Evolutionary conservation across 148 eudicot species (phyloP), one percentile per base, ranked within the genome.

Genomic region (Cornus florida): DNA sequence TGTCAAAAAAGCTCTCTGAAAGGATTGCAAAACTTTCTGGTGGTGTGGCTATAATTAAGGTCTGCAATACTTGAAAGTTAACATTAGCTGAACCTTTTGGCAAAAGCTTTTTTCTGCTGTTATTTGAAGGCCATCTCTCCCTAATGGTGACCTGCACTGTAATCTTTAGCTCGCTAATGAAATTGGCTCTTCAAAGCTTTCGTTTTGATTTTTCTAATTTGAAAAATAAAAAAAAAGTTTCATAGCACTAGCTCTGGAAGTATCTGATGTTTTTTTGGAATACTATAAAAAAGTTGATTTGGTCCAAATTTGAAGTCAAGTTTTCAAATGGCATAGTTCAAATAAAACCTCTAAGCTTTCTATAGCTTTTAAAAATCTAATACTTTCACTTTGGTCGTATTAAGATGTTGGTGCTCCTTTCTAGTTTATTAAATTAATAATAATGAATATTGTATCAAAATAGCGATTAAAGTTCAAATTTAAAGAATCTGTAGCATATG

Each of bases 11-110:
- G 88, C 97, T 96, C 59, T 79, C 91, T 6, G 90, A 92, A 84
- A 89, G 99, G 81, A 91, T 96, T 43, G 99, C 99, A 69, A 96
- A 90, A 82, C 98, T 96, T 46, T 87, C 86, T 83, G 97, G 97
- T 76, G 99, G 99, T 17, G 97, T 93, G 77, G 93, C 97, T 71
- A 85, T 93, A 67, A 88, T 96, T 72, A 96, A 92, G 95, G 99
- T 93, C 24, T 72, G 90, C 71, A 23, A 75, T 81, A 59, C 71
- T 38, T 78, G 53, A 6, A 31, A 31, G 24, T 74, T 1, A 56
- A 46, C 31, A 46, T 6, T 23, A 38, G 66, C 14, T 57, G 14
- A 13, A 16, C 64, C 66, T 62, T 62, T 3, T 62, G 1, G 6
- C 66, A 62, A 62, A 20, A 10, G 31, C 24, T 32, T 71, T 3